Evolutionary conservation across 225 moss, liverwort and hornwort species (phyloP).

Genomic region (Sphagnum tenellum): DNA sequence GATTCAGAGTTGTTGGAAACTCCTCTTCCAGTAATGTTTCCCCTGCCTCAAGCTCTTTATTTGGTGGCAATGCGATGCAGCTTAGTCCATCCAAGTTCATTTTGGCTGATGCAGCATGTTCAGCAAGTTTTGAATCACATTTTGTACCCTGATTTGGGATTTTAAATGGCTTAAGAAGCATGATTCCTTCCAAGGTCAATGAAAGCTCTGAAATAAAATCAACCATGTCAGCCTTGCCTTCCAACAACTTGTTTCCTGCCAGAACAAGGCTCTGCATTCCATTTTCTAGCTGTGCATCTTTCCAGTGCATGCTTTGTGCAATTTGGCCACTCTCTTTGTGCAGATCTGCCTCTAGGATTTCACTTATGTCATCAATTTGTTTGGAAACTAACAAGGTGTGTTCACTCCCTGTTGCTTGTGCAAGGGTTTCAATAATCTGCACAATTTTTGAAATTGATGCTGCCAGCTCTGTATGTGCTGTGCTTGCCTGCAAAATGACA

Average conservation of each 20-base stretch:
- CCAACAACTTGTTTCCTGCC: constrained; percentile 20
- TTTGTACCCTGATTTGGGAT: constrained; percentile 18
- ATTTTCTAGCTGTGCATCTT: constrained; percentile 2
- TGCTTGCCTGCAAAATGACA: constrained; percentile 3
- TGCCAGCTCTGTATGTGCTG: constrained; percentile 11
- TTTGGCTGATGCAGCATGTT: background rate
- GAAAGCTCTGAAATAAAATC: constrained; percentile 22
- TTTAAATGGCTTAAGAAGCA: constrained; percentile 2
- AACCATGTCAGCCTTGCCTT: constrained; percentile 13
- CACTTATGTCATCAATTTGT: too few species aligned
- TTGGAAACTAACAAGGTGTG: constrained; percentile 11
- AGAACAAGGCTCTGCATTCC: constrained; percentile 20
- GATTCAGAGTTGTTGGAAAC: constrained; percentile 15
- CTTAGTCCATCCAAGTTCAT: too few species aligned
- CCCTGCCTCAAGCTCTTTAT: constrained; percentile 14
- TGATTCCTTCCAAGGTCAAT: constrained; percentile 26
- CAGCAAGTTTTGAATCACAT: constrained; percentile 13
- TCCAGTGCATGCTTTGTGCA: background rate
- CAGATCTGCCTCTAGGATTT: background rate
- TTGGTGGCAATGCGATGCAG: background rate
- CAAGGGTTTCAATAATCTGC: constrained; percentile 20
- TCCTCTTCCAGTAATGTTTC: constrained; percentile 27
- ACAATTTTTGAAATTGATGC: constrained; percentile 24
- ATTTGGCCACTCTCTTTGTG: background rate
- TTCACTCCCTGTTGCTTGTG: constrained; percentile 27